A percentile compares a stretch with the other conserved stretches of the same genome.
These are phyloP conservation scores for Metschnikowia kunwiensis DNA, from an alignment of 805 yeast genomes.

Conservation along the genomic window DNA sequence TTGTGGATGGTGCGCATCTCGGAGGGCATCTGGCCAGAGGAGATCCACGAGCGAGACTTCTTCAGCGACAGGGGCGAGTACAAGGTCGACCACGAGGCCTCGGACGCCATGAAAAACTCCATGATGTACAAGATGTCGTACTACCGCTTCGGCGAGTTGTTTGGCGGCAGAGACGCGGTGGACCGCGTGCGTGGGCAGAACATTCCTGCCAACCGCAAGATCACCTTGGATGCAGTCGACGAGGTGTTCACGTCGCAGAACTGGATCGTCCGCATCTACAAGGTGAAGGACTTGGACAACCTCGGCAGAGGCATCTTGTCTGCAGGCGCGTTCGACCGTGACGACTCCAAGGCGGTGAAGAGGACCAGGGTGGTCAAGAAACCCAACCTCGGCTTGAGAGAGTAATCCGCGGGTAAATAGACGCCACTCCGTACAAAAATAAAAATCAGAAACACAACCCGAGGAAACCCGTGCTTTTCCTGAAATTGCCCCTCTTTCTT, in stretches of 20 bases:
- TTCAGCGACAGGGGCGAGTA: slow-evolving; percentile 87
- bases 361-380: slow-evolving; percentile 45
- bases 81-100: slow-evolving; percentile 76
- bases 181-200: slow-evolving; percentile 90
- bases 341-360: slow-evolving; percentile 31
- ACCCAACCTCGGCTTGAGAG: slow-evolving; percentile 54
- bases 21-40: slow-evolving; percentile 99
- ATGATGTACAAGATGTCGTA: slow-evolving; percentile 93
- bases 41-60: slow-evolving; percentile 77
- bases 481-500: too few relatives aligned
- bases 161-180: slow-evolving; percentile 54
- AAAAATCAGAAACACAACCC: background rate
- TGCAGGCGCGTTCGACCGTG: slow-evolving; percentile 53
- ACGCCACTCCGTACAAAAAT: background rate
- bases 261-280: slow-evolving; percentile 94
- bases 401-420: slow-evolving; percentile 22
- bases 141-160: slow-evolving; percentile 77
- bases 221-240: slow-evolving; percentile 70
- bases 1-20: slow-evolving; percentile 98
- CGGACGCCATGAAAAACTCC: slow-evolving; percentile 82
- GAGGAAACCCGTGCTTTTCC: background rate
- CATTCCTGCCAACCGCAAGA: slow-evolving; percentile 49
- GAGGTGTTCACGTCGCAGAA: slow-evolving; percentile 95
- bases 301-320: slow-evolving; percentile 74
- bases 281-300: slow-evolving; percentile 83